Base-by-base conservation (phyloP, 192 early-diverging fungal species). In the Chytriomyces sp. region DNA sequence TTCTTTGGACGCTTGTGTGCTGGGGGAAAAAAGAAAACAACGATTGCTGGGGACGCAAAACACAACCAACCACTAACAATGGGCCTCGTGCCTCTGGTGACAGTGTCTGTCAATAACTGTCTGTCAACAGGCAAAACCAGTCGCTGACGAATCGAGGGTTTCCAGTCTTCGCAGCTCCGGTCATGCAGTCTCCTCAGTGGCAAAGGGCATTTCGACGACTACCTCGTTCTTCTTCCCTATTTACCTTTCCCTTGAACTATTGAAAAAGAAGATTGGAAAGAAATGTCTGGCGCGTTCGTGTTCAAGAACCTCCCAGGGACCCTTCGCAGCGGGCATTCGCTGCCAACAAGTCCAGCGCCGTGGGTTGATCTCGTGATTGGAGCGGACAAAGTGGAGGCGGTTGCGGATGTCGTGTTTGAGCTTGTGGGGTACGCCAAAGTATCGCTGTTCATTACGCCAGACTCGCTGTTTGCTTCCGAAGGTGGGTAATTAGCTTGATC, bases 361-460 rank as follows among this genome's bases (percentile, higher is more conserved):
- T 70, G 68, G 68, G 22, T 70, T 4, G 68, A 70, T 32, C n/a
- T 70, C 14, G 56, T 57, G 19, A 49, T 70, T 70, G 55, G 56
- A n/a, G 25, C 14, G 10, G 36, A 55, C 32, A 57, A 57, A 17
- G 56, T 70, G 19, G 68, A 70, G n/a, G 57, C 54, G 12, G 25
- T 31, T 14, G 68, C 37, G 25, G 32, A 33, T 39, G 53, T 70
- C 8, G 57, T 59, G 17, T 33, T 70, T 39, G 68, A 70, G 26
- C 56, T 70, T 6, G 68, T 70, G 7, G 68, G 68, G 6, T 31
- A 52, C 33, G 68, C 68, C 5, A 32, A 39, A 37, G 68, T 70
- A 14, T 19, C 68, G 39, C 39, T 70, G 49, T 22, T 36, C 37
- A 26, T 58, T 39, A 32, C 33, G 25, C 60, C 60, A 10, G 37